Percentiles rank a stretch among this genome's conserved stretches.
Conservation (phyloP, 345 rosid species). For the Conringia planisiliqua region DNA sequence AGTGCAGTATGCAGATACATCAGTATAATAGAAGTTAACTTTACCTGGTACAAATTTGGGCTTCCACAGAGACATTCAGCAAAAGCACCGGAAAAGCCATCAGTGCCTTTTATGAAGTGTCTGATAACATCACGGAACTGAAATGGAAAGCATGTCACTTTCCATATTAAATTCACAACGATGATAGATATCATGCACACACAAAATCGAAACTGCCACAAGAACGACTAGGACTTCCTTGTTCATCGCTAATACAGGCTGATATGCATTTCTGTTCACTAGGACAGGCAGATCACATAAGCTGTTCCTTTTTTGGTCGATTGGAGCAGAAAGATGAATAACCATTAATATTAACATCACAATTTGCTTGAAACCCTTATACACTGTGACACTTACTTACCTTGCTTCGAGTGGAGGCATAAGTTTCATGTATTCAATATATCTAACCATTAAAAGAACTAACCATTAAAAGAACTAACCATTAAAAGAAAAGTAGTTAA, state of each 20-base stretch:
- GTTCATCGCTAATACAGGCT: background rate
- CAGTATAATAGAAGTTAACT: background rate
- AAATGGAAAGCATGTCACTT: constrained; percentile 26
- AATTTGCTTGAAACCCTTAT: background rate
- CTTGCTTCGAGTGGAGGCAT: background rate
- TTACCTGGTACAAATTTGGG: constrained; percentile 88
- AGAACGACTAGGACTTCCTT: background rate
- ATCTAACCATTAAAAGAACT: too few species aligned
- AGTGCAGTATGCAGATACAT: background rate
- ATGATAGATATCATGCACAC: constrained; percentile 6
- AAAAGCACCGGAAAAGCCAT: constrained; percentile 93
- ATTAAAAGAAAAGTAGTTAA: background rate
- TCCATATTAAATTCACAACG: background rate
- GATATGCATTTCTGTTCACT: background rate
- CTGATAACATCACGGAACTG: constrained; percentile 95
- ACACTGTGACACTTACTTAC: background rate
- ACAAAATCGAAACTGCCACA: background rate
- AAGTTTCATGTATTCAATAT: background rate
- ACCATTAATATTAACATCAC: background rate
- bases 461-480: too few species aligned
- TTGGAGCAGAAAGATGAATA: background rate
- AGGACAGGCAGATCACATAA: background rate
- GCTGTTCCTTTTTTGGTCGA: background rate
- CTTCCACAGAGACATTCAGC: constrained; percentile 98
- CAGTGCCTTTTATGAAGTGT: constrained; percentile 93